Percentiles rank a stretch among this genome's conserved stretches.
Evolutionary conservation across 108 stramenopile species (phyloP).

Genomic region (Licmophora abbreviata): DNA sequence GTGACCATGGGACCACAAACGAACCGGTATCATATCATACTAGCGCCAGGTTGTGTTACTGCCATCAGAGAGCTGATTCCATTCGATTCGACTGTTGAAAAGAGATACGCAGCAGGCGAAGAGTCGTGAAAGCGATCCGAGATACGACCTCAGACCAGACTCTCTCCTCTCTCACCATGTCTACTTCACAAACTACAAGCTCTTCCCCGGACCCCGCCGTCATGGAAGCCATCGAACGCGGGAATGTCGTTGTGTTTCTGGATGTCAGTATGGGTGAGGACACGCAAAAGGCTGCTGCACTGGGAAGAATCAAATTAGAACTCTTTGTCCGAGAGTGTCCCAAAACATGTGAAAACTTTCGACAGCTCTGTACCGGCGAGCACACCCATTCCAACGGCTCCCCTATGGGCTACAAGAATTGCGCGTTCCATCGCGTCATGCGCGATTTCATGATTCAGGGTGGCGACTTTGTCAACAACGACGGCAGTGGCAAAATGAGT

Average conservation of each 20-base stretch:
- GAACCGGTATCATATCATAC: no score
- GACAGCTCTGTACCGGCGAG: constrained; percentile 48
- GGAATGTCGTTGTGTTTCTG: constrained; percentile 82
- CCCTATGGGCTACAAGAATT: constrained; percentile 88
- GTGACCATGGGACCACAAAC: no score
- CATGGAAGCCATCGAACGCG: constrained; percentile 70
- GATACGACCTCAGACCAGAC: background rate
- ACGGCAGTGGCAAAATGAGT: constrained; percentile 86
- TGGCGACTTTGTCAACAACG: constrained; percentile 89
- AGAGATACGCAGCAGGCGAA: background rate
- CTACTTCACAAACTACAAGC: background rate
- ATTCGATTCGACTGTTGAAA: background rate
- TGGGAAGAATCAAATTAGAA: constrained; percentile 95
- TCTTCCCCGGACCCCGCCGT: constrained; percentile 75
- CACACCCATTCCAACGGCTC: constrained; percentile 84
- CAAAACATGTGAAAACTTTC: constrained; percentile 86
- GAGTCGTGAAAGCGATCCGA: background rate
- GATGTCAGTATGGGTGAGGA: constrained; percentile 57
- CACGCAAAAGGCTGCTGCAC: constrained; percentile 49
- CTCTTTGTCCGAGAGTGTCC: constrained; percentile 86
- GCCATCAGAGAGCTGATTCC: no score
- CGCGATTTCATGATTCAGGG: constrained; percentile 88
- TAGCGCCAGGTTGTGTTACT: no score
- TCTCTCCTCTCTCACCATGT: background rate
- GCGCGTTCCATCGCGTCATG: constrained; percentile 92